Conservation (phyloP, 2,329 filamentous ascomycete species). For the Colletotrichum musicola region DNA sequence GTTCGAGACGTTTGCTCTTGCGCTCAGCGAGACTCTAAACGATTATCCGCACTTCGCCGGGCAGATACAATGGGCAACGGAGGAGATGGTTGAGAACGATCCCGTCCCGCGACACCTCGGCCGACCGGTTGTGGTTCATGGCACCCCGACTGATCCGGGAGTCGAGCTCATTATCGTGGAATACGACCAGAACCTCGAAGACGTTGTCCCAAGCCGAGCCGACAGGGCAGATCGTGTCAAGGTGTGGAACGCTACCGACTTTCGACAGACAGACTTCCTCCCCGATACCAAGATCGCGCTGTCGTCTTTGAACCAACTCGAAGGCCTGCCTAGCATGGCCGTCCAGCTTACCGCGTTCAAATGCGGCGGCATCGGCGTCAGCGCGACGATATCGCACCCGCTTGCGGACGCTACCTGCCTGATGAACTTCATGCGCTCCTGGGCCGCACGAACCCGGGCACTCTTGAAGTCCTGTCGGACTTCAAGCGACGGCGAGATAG, state of each 20-base stretch:
- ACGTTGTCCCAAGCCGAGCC: conserved; percentile 47
- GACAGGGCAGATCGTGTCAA: conserved; percentile 39
- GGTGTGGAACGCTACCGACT: conserved; percentile 50
- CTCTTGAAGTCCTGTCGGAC: conserved; percentile 12
- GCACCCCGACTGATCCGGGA: conserved; percentile 54
- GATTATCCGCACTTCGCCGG: conserved; percentile 58
- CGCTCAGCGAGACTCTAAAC: conserved; percentile 51
- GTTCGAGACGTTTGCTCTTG: neutral
- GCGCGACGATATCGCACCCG: conserved; percentile 57
- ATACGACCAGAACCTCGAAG: conserved; percentile 44
- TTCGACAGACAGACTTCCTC: conserved; percentile 51
- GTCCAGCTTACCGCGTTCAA: conserved; percentile 56
- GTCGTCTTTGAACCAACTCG: conserved; percentile 44
- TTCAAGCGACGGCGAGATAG: fast-evolving
- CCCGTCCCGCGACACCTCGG: conserved; percentile 48
- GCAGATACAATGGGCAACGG: conserved; percentile 52
- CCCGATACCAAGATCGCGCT: conserved; percentile 51
- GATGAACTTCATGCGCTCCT: conserved; percentile 57
- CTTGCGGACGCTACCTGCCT: conserved; percentile 59
- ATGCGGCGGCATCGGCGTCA: conserved; percentile 56
- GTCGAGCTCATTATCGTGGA: conserved; percentile 53
- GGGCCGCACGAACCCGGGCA: conserved; percentile 49
- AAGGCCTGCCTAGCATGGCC: conserved; percentile 47
- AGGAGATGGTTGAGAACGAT: conserved; percentile 40
- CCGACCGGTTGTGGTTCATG: conserved; percentile 52